Conservation (phyloP, 2,329 filamentous ascomycete genomes). For the Bimuria novae-zelandiae region DNA sequence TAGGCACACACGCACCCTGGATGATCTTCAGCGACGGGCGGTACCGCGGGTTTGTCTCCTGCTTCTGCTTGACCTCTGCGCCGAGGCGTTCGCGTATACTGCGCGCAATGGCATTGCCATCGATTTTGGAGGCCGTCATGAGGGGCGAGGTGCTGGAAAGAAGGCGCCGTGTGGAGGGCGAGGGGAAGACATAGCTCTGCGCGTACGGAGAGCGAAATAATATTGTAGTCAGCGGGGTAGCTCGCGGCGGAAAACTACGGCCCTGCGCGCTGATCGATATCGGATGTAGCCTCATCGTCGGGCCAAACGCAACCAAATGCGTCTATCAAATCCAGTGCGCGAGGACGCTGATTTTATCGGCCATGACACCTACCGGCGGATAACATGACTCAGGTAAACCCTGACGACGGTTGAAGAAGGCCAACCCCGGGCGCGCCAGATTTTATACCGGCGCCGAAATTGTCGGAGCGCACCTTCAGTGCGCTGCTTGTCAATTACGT, state of each 20-base stretch:
- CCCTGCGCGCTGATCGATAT: conserved; percentile 32
- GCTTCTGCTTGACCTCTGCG: conserved; percentile 78
- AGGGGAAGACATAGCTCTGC: conserved; percentile 5
- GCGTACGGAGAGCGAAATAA: conserved; percentile 24
- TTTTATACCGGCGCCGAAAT: conserved; percentile 4
- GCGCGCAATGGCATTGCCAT: conserved; percentile 94
- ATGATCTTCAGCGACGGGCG: conserved; percentile 91
- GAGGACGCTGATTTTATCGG: conserved; percentile 19
- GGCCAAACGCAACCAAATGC: conserved; percentile 22
- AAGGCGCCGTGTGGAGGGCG: conserved; percentile 21
- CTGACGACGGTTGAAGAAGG: conserved; percentile 8
- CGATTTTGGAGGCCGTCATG: conserved; percentile 91
- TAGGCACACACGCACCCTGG: conserved; percentile 68
- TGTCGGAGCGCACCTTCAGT: neutral
- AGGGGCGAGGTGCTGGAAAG: conserved; percentile 60
- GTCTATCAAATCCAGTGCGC: conserved; percentile 30
- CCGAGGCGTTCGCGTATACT: conserved; percentile 82
- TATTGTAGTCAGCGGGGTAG: conserved; percentile 39
- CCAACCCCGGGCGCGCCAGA: neutral
- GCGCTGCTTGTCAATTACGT: conserved; percentile 18
- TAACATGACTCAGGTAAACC: conserved; percentile 24
- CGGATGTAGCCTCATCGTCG: conserved; percentile 36
- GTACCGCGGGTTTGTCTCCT: conserved; percentile 83
- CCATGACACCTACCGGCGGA: conserved; percentile 12
- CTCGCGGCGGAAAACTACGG: conserved; percentile 36